Conservation (phyloP, 2,329 filamentous ascomycete genomes). For the Hypoxylon sp. region DNA sequence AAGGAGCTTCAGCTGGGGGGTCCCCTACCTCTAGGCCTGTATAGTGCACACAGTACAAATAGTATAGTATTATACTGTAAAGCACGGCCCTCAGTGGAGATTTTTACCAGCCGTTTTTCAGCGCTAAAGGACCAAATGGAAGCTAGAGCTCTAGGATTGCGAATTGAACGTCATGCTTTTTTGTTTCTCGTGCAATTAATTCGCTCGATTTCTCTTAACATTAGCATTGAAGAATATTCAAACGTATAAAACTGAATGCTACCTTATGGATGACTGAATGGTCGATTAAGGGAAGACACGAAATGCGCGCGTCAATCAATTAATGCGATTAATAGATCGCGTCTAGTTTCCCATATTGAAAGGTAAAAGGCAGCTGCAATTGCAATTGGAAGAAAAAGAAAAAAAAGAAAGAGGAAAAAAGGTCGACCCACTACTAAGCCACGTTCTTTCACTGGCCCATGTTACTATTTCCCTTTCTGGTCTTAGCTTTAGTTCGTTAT, state of each 20-base stretch:
- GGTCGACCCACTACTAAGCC: slow-evolving; percentile 22
- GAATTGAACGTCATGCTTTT: slow-evolving; percentile 25
- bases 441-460: slow-evolving; percentile 23
- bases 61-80: slow-evolving; percentile 19
- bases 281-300: slow-evolving; percentile 30
- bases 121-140: slow-evolving; percentile 1
- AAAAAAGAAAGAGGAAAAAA: slow-evolving; percentile 2
- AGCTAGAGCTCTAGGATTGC: not conserved
- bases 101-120: slow-evolving; percentile 5
- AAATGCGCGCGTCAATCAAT: slow-evolving; percentile 25
- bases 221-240: slow-evolving; percentile 8
- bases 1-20: not conserved
- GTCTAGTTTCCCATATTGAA: slow-evolving; percentile 7
- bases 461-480: slow-evolving; percentile 22
- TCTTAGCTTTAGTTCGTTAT: slow-evolving; percentile 9
- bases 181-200: slow-evolving; percentile 18
- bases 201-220: slow-evolving; percentile 14
- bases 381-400: not conserved
- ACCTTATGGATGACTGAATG: slow-evolving; percentile 24
- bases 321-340: slow-evolving; percentile 5
- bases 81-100: slow-evolving; percentile 24
- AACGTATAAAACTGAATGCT: no score
- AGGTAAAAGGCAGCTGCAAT: slow-evolving; percentile 1
- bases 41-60: slow-evolving; percentile 13
- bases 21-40: no score